Conservation (phyloP, 192 early-diverging fungal genomes). For the Backusella luteola region DNA sequence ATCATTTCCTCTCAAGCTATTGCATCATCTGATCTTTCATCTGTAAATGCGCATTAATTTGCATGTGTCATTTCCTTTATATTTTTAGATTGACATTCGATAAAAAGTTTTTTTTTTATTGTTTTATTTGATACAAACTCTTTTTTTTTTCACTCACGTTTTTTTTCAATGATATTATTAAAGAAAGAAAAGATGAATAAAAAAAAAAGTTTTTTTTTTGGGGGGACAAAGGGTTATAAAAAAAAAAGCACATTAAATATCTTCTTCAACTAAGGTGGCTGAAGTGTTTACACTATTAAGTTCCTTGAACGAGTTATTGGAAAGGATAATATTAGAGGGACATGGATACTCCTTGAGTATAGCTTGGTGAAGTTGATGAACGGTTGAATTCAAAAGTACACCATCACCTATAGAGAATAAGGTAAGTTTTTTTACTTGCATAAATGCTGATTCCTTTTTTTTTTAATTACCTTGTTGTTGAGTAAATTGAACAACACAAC, state of each 20-base stretch:
- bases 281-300: slow-evolving; percentile 6
- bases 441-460: background rate
- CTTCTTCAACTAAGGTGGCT: slow-evolving; percentile 10
- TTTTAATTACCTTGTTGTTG: slow-evolving; percentile 27
- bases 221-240: background rate
- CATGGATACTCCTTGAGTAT: slow-evolving; percentile 15
- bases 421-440: background rate
- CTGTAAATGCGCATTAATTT: background rate
- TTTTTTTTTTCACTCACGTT: background rate
- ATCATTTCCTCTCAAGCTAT: background rate
- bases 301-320: background rate
- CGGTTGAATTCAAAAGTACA: slow-evolving; percentile 10
- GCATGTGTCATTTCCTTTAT: background rate
- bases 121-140: background rate
- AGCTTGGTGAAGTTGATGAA: slow-evolving; percentile 8
- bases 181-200: background rate
- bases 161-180: background rate
- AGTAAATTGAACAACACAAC: slow-evolving; percentile 22
- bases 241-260: background rate
- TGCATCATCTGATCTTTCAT: background rate
- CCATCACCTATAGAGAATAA: background rate
- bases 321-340: slow-evolving; percentile 1
- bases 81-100: background rate
- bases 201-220: background rate
- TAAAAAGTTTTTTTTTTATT: background rate